Evolutionary conservation across 257 asterid species (phyloP), one percentile per base, ranked within the genome.

Genomic region (Scutellaria barbata): DNA sequence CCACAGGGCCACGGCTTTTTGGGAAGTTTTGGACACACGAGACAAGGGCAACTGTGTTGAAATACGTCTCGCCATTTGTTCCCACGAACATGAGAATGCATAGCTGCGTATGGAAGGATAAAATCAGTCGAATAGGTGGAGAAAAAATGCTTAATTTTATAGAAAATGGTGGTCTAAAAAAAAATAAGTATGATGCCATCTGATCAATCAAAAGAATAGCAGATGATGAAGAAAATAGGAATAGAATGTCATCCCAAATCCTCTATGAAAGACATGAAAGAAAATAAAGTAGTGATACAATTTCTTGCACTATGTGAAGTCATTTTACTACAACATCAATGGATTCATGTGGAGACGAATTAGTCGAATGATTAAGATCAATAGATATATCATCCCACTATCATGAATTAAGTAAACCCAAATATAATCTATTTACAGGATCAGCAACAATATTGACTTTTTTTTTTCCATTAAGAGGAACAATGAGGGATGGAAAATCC

Each of bases 11-110:
- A 1, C 92, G 87, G 64, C 79, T 86, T 75, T 80, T 84, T 4
- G 92, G 90, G 80, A 86, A 88, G 77, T 84, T 86, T 78, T 81
- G 92, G 42, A 86, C 90, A 41, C 88, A 81, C 25, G 95, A 81
- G 46, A 86, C 92, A 1, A 84, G 64, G 18, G 92, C 78, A 45
- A 76, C 88, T 22, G 91, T 85, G 46, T 88, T 85, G 81, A 88
- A 85, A 78, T 82, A 88, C 41, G 92, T 88, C 77, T 86, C 92
- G 1, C 92, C 92, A 35, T 86, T 88, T 72, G 92, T 83, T 75
- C 90, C 95, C 8, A 86, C 48, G 40, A 84, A 86, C 74, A 88
- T 83, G 45, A 88, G 88, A 78, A 86, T 71, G 73, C 95, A 88
- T 87, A 88, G 81, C 92, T 88, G 81, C 48, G 18, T 50, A 35